Percentiles rank a stretch among this genome's conserved stretches.
Conservation (phyloP, 1,139 yeast genomes). For the Diutina catenulata region DNA sequence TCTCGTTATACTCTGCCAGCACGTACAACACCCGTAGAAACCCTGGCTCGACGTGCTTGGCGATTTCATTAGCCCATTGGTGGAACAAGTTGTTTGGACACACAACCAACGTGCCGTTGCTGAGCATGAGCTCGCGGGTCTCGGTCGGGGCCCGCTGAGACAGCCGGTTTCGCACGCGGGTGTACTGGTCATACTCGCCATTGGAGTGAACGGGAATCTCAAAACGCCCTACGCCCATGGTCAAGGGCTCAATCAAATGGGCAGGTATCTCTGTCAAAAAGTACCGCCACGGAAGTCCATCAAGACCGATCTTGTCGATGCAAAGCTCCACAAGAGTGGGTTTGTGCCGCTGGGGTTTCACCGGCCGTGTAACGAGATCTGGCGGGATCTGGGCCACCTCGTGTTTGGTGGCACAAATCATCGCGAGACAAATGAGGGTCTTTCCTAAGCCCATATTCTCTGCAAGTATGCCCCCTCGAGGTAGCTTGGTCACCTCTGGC, state of each 20-base stretch:
- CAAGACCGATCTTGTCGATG: constrained; percentile 25
- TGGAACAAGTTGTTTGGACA: constrained; percentile 57
- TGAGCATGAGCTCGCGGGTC: background rate
- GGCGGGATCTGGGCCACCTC: constrained; percentile 39
- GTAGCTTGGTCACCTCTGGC: constrained; percentile 33
- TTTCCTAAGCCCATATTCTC: constrained; percentile 76
- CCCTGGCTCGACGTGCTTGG: constrained; percentile 35
- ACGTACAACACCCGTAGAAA: constrained; percentile 25
- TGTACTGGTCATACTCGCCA: background rate
- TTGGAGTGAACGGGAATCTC: constrained; percentile 32
- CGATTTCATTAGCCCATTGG: constrained; percentile 53
- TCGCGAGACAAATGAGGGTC: constrained; percentile 52
- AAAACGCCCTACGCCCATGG: constrained; percentile 24
- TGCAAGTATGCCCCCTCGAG: constrained; percentile 60
- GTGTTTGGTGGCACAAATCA: constrained; percentile 42
- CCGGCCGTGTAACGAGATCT: constrained; percentile 11
- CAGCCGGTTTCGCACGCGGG: constrained; percentile 8
- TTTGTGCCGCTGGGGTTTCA: constrained; percentile 5
- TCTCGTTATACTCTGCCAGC: constrained; percentile 19
- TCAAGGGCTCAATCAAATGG: too few species aligned
- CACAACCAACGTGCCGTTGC: constrained; percentile 46
- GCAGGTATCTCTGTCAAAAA: constrained; percentile 33
- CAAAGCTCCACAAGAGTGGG: constrained; percentile 29
- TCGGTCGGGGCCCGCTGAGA: background rate
- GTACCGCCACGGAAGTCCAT: constrained; percentile 48